Evolutionary conservation across 2,329 filamentous ascomycete species (phyloP).

Genomic region (Paecilomyces fulvus): DNA sequence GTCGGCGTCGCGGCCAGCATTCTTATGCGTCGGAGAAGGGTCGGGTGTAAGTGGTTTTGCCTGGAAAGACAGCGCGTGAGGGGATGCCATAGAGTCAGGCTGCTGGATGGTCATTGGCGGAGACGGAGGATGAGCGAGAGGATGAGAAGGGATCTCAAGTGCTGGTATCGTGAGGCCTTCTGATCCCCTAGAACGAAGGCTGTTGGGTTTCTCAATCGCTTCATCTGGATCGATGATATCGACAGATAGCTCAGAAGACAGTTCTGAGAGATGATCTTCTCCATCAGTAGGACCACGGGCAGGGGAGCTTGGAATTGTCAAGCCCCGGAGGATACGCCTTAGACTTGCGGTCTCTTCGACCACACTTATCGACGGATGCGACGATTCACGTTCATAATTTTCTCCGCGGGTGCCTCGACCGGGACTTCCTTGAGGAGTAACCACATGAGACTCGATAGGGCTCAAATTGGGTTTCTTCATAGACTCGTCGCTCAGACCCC

Average conservation of each 20-base stretch:
- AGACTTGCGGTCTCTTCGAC: conserved; percentile 45
- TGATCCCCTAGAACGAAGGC: conserved; percentile 21
- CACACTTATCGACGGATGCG: conserved; percentile 43
- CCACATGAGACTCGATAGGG: conserved; percentile 9
- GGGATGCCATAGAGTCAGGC: conserved; percentile 24
- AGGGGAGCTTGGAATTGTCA: conserved; percentile 28
- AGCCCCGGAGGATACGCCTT: conserved; percentile 38
- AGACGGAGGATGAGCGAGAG: conserved; percentile 38
- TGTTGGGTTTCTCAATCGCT: conserved; percentile 20
- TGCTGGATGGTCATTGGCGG: conserved; percentile 38
- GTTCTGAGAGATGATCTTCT: conserved; percentile 45
- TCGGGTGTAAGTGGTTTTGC: conserved; percentile 35
- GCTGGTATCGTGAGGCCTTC: conserved; percentile 28
- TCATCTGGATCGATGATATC: conserved; percentile 40
- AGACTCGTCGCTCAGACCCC: conserved; percentile 45
- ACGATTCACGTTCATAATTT: conserved; percentile 27
- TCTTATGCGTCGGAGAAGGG: conserved; percentile 27
- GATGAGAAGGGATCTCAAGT: conserved; percentile 35
- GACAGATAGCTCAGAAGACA: conserved; percentile 44
- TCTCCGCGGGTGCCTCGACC: conserved; percentile 19
- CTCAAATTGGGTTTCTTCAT: conserved; percentile 38
- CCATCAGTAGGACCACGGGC: conserved; percentile 33
- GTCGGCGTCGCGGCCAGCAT: conserved; percentile 8
- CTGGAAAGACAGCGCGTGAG: conserved; percentile 25
- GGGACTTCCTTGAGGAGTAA: conserved; percentile 16